phyloP scores from a whole-genome alignment of 2,329 filamentous ascomycete species.

The Scedosporium dehoogii region DNA sequence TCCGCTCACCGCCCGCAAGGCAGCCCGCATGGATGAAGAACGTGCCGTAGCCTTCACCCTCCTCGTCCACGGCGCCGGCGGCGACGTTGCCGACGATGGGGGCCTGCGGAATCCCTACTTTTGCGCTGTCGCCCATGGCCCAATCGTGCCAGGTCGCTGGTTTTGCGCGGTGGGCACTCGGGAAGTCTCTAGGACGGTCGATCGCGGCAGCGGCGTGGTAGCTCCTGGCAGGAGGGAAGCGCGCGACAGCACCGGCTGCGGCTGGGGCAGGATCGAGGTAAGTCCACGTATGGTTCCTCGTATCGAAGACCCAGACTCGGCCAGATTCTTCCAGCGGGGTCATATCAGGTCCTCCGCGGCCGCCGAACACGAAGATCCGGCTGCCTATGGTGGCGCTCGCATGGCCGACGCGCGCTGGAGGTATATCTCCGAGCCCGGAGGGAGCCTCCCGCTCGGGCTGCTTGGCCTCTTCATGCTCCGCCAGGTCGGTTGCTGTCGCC shows the following conservation, averaged over 20 bases:
- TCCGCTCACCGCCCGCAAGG: conserved; percentile 49
- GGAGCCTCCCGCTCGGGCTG: conserved; percentile 13
- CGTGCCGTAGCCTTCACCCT: conserved; percentile 52
- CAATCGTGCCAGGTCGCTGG: conserved; percentile 43
- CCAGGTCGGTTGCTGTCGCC: conserved; percentile 12
- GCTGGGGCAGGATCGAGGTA: conserved; percentile 46
- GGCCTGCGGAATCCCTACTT: conserved; percentile 47
- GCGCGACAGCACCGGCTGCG: conserved; percentile 29
- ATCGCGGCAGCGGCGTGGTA: conserved; percentile 56
- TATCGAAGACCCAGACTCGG: conserved; percentile 67
- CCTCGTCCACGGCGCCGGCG: conserved; percentile 48
- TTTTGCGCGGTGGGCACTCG: conserved; percentile 21
- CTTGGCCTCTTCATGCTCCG: background rate
- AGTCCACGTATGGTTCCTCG: conserved; percentile 53
- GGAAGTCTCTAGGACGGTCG: conserved; percentile 45
- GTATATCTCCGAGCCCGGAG: conserved; percentile 34
- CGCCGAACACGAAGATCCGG: conserved; percentile 73
- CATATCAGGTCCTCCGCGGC: conserved; percentile 61
- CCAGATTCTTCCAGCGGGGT: conserved; percentile 64
- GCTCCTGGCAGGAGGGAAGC: conserved; percentile 54
- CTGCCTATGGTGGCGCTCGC: conserved; percentile 58
- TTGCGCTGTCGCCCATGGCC: conserved; percentile 43
- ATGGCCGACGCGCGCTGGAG: conserved; percentile 61
- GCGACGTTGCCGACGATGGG: conserved; percentile 49
- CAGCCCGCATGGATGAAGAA: conserved; percentile 72